Percentiles rank a stretch among this genome's conserved stretches.
Evolutionary conservation across 2,329 filamentous ascomycete genomes (phyloP).

Genomic region (Scedosporium aurantiacum): DNA sequence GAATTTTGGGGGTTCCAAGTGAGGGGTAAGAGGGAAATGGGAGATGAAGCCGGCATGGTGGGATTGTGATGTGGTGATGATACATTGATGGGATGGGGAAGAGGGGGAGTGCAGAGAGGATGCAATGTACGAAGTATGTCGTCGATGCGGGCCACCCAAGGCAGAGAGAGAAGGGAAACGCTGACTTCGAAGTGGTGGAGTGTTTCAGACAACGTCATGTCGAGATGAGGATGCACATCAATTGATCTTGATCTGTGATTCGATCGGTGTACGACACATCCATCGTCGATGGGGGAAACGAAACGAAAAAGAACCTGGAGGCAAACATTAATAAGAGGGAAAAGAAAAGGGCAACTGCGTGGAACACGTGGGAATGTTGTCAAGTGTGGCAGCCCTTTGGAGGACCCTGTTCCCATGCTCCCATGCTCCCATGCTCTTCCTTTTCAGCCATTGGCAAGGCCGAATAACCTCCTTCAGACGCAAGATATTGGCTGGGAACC

Average conservation of each 20-base stretch:
- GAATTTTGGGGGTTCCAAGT: neutral
- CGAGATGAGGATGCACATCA: too few relatives aligned
- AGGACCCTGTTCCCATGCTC: neutral
- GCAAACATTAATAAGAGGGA: too few relatives aligned
- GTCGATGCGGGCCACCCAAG: too few relatives aligned
- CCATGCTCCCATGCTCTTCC: neutral
- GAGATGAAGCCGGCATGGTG: neutral
- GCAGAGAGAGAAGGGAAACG: too few relatives aligned
- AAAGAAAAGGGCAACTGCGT: neutral
- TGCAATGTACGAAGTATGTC: too few relatives aligned
- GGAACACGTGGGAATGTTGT: neutral
- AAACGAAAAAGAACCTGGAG: neutral
- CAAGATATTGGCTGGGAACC: neutral
- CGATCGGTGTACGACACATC: neutral
- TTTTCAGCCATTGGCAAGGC: neutral
- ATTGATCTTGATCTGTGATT: neutral
- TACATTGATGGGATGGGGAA: neutral
- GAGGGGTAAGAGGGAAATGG: neutral
- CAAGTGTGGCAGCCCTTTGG: conserved; percentile 1
- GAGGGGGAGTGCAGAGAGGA: neutral
- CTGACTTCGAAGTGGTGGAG: too few relatives aligned
- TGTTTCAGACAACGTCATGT: too few relatives aligned
- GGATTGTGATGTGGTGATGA: neutral
- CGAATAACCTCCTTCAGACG: neutral
- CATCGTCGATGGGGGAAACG: neutral